Evolutionary conservation across 768 basidiomycete species (phyloP).

Genomic region (Jaapia argillacea): DNA sequence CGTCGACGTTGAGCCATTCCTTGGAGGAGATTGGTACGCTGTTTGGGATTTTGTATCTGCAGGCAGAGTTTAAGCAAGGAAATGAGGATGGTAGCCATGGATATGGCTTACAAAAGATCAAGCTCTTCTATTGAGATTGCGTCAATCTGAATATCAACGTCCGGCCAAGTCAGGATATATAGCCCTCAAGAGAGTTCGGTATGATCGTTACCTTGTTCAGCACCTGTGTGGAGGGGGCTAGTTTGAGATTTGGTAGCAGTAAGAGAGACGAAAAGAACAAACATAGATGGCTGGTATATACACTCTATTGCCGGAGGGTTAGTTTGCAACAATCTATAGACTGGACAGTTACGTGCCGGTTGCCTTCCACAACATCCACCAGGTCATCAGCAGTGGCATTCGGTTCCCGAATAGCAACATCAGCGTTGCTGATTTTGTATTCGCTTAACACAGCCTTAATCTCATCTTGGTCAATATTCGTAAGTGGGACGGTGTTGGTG

Average conservation of each 20-base stretch:
- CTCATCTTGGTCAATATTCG: slow-evolving; percentile 91
- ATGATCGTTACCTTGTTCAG: slow-evolving; percentile 61
- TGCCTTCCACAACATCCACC: slow-evolving; percentile 96
- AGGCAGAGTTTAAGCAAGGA: background rate
- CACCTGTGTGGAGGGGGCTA: slow-evolving; percentile 32
- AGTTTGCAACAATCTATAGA: background rate
- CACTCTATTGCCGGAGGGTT: slow-evolving; percentile 36
- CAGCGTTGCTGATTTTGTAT: slow-evolving; percentile 82
- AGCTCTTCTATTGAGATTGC: slow-evolving; percentile 98
- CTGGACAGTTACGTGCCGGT: slow-evolving; percentile 43
- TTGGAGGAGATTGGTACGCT: slow-evolving; percentile 91
- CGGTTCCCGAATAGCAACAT: slow-evolving; percentile 88
- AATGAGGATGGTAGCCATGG: background rate
- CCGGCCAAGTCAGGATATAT: slow-evolving; percentile 2
- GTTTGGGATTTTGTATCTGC: slow-evolving; percentile 87
- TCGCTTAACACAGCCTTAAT: slow-evolving; percentile 93
- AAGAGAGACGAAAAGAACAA: slow-evolving; percentile 17
- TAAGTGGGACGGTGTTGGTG: slow-evolving; percentile 93
- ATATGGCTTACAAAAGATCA: slow-evolving; percentile 61
- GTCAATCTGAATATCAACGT: slow-evolving; percentile 89
- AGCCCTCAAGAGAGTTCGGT: background rate
- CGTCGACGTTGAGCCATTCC: slow-evolving; percentile 96
- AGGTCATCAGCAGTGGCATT: slow-evolving; percentile 91
- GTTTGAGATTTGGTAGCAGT: background rate
- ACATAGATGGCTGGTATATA: slow-evolving; percentile 92